These are phyloP conservation scores for Ogataea hybrid DNA, from an alignment of 1,139 yeast genomes.

Conservation along the genomic window DNA sequence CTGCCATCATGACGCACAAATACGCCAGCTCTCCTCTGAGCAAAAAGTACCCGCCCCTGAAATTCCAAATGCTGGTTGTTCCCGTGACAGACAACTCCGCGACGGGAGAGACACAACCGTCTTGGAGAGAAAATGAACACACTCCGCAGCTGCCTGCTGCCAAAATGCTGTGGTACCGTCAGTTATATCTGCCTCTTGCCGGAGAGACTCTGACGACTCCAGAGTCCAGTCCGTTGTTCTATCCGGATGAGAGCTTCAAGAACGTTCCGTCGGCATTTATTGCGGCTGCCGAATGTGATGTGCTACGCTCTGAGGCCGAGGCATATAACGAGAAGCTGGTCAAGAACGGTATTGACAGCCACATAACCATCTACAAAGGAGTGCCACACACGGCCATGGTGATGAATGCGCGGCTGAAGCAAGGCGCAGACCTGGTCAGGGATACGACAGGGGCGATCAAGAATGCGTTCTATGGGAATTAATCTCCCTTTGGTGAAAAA, in stretches of 20 bases:
- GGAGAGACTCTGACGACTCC: slow-evolving; percentile 37
- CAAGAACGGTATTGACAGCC: slow-evolving; percentile 39
- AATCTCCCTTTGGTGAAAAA: no score
- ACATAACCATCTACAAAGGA: slow-evolving; percentile 39
- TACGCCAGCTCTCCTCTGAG: slow-evolving; percentile 33
- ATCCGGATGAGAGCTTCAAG: slow-evolving; percentile 39
- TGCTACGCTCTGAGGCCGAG: slow-evolving; percentile 46
- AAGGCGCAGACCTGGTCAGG: slow-evolving; percentile 38
- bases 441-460: slow-evolving; percentile 32
- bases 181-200: slow-evolving; percentile 42
- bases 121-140: slow-evolving; percentile 43
- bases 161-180: slow-evolving; percentile 50
- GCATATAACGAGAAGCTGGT: slow-evolving; percentile 41
- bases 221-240: slow-evolving; percentile 46
- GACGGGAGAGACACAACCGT: slow-evolving; percentile 36
- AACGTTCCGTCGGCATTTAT: slow-evolving; percentile 43
- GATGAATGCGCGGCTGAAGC: slow-evolving; percentile 41
- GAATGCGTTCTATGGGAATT: slow-evolving; percentile 22
- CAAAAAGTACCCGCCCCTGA: slow-evolving; percentile 37
- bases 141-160: slow-evolving; percentile 48
- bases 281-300: slow-evolving; percentile 46
- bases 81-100: slow-evolving; percentile 52
- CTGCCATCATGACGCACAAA: slow-evolving; percentile 38
- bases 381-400: slow-evolving; percentile 51
- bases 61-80: slow-evolving; percentile 43